Percentiles rank a stretch among this genome's conserved stretches.
Evolutionary conservation across 148 eudicot species (phyloP).

Genomic region (Cornus suecica): DNA sequence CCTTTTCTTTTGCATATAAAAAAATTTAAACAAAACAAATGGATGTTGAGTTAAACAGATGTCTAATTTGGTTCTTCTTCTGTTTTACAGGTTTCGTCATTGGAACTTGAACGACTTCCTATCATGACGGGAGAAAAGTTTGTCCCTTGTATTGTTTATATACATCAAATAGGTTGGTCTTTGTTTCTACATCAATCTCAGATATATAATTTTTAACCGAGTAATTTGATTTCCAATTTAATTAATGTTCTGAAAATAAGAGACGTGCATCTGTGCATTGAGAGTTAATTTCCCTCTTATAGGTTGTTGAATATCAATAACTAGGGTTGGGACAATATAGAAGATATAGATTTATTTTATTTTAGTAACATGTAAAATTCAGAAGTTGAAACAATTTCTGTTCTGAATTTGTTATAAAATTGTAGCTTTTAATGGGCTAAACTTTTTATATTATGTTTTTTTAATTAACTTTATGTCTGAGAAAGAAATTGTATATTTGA

Average conservation of each 20-base stretch:
- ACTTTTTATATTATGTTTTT: too few species aligned
- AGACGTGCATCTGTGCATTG: not conserved
- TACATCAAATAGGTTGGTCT: conserved; percentile 85
- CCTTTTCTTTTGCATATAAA: conserved; percentile 5
- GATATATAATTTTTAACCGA: not conserved
- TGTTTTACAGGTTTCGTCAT: conserved; percentile 63
- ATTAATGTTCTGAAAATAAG: not conserved
- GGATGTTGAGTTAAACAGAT: not conserved
- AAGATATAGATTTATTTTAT: too few species aligned
- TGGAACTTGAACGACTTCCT: conserved; percentile 90
- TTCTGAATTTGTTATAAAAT: too few species aligned
- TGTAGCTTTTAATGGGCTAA: too few species aligned
- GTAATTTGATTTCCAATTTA: not conserved
- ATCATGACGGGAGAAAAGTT: conserved; percentile 43
- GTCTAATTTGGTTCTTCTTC: conserved; percentile 8
- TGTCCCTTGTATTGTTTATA: conserved; percentile 61
- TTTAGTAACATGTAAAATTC: too few species aligned
- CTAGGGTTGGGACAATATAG: too few species aligned
- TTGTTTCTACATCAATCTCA: conserved; percentile 1
- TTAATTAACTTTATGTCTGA: too few species aligned
- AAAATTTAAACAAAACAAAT: not conserved
- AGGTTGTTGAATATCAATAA: not conserved
- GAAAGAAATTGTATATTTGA: too few species aligned
- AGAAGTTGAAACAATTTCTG: too few species aligned
- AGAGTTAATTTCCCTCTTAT: not conserved